Evolutionary conservation across 1,284 basidiomycete species (phyloP).

Genomic region (Inonotus hispidus): DNA sequence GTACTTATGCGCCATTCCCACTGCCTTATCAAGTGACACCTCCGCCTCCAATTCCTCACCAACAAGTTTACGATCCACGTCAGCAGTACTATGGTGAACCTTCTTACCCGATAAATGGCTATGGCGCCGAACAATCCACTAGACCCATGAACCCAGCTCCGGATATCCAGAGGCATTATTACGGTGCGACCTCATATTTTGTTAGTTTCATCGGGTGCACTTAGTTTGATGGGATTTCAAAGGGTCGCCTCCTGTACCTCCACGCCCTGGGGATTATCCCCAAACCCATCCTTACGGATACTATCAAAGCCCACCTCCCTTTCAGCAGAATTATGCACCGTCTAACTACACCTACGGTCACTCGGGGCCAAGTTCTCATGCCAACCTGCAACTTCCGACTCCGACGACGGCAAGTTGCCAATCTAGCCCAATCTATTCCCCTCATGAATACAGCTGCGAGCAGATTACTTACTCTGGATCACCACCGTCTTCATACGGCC

Average conservation of each 20-base stretch:
- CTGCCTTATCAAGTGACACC: constrained; percentile 16
- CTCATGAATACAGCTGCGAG: constrained; percentile 10
- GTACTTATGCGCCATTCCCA: constrained; percentile 56
- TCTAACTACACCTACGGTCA: neutral
- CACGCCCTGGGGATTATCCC: constrained; percentile 8
- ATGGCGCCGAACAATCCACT: constrained; percentile 1
- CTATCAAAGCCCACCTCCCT: neutral
- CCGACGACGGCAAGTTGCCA: constrained; percentile 14
- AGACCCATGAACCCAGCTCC: neutral
- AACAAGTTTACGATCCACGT: neutral
- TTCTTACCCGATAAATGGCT: neutral
- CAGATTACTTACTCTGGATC: constrained; percentile 1
- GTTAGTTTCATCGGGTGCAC: neutral
- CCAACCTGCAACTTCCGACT: constrained; percentile 9
- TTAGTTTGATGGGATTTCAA: neutral
- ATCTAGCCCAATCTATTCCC: constrained; percentile 14
- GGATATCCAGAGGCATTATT: constrained; percentile 6
- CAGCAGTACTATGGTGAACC: constrained; percentile 6
- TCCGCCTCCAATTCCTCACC: constrained; percentile 3
- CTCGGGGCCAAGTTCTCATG: neutral
- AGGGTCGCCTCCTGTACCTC: neutral
- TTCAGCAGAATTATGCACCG: constrained; percentile 2
- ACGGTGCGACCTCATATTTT: constrained; percentile 3
- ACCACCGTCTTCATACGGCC: neutral
- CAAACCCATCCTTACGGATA: neutral